phyloP scores from a whole-genome alignment of 768 basidiomycete species.

The Mycena latifolia region DNA sequence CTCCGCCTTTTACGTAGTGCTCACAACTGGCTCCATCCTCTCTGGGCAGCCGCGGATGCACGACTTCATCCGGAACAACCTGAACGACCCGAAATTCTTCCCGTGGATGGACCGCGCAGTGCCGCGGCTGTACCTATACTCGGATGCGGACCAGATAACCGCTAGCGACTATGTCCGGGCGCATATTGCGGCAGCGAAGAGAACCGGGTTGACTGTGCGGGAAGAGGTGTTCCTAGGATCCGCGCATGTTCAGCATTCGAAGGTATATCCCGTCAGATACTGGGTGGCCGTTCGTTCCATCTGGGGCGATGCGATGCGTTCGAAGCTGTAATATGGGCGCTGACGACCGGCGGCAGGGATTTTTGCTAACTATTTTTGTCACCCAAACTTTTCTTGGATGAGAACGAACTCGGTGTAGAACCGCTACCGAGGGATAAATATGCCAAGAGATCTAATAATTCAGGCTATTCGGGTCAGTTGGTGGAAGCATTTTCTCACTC shows the following conservation, averaged over 20 bases:
- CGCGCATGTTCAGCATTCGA: neutral
- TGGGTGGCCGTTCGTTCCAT: neutral
- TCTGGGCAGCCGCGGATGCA: neutral
- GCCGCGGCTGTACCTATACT: no score
- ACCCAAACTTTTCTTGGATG: no score
- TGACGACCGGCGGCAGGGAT: no score
- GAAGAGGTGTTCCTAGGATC: neutral
- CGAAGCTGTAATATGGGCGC: neutral
- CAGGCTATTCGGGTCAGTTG: no score
- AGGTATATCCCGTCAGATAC: neutral
- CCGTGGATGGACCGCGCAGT: no score
- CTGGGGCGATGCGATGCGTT: neutral
- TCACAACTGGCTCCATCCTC: neutral
- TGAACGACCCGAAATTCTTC: no score
- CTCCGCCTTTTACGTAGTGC: neutral
- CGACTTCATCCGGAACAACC: neutral
- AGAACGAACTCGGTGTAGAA: no score
- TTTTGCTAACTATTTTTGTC: no score
- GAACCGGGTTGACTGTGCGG: neutral
- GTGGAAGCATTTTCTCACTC: no score
- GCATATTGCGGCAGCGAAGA: neutral
- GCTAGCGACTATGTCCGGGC: neutral
- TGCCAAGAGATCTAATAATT: no score
- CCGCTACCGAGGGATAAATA: no score
- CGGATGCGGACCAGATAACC: no score